These are phyloP conservation scores for Spencermartinsiella ligniputridi DNA, from an alignment of 1,139 yeast species.

Conservation along the genomic window DNA sequence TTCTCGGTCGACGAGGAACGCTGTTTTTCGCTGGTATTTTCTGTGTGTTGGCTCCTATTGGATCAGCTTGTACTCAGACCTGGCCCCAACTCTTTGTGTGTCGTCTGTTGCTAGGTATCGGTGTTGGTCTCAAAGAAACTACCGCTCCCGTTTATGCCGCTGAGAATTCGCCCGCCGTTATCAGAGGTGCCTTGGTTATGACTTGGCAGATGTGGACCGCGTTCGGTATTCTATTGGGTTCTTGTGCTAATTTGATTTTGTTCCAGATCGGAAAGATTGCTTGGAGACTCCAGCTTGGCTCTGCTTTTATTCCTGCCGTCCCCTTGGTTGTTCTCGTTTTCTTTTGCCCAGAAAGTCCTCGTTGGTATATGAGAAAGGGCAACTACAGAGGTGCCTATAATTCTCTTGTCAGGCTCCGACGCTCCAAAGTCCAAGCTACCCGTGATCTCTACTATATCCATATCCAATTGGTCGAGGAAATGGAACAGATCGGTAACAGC, in stretches of 20 bases:
- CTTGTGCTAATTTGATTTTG: slow-evolving; percentile 62
- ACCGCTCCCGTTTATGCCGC: slow-evolving; percentile 84
- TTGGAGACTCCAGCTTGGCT: slow-evolving; percentile 21
- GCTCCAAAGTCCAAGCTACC: slow-evolving; percentile 57
- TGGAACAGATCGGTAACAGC: slow-evolving; percentile 36
- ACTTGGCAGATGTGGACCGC: slow-evolving; percentile 88
- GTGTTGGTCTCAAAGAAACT: slow-evolving; percentile 74
- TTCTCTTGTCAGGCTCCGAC: slow-evolving; percentile 48
- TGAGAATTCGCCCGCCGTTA: slow-evolving; percentile 69
- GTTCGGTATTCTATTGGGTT: slow-evolving; percentile 77
- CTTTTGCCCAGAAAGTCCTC: slow-evolving; percentile 46
- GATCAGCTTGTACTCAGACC: slow-evolving; percentile 55
- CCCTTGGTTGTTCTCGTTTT: slow-evolving; percentile 19
- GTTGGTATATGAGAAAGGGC: slow-evolving; percentile 63
- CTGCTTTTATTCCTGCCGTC: slow-evolving; percentile 31
- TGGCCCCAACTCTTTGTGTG: slow-evolving; percentile 77
- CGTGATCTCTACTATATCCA: slow-evolving; percentile 72
- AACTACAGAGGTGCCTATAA: slow-evolving; percentile 54
- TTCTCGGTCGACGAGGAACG: slow-evolving; percentile 66
- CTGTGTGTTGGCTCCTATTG: slow-evolving; percentile 37
- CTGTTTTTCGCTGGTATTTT: slow-evolving; percentile 62
- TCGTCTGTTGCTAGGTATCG: slow-evolving; percentile 67
- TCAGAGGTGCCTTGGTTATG: slow-evolving; percentile 78
- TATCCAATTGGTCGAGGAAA: slow-evolving; percentile 61
- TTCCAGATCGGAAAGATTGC: slow-evolving; percentile 41